Conservation (phyloP, 2,329 filamentous ascomycete genomes). For the Fusarium anthophilum region DNA sequence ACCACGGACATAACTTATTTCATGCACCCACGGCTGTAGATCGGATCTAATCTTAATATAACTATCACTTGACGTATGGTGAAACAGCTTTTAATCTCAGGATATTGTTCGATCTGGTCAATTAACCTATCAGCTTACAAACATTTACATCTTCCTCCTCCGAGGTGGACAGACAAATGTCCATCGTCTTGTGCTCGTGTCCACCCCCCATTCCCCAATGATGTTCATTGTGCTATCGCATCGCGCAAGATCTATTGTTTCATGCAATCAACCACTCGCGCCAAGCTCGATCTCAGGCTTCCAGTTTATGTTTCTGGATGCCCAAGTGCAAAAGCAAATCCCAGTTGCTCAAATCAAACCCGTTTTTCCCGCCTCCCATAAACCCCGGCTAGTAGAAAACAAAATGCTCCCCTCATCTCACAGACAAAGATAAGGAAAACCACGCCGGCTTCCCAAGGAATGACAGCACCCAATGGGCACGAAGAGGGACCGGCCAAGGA, state of each 20-base stretch:
- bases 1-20: not conserved
- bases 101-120: conserved; percentile 22
- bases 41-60: not conserved
- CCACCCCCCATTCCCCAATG: conserved; percentile 6
- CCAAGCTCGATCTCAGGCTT: conserved; percentile 29
- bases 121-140: conserved; percentile 35
- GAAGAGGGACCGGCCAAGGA: conserved; percentile 24
- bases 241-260: conserved; percentile 34
- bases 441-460: conserved; percentile 32
- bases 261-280: conserved; percentile 28
- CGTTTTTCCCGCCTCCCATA: conserved; percentile 37
- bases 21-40: not conserved
- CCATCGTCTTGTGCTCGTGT: conserved; percentile 1
- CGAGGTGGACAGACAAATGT: conserved; percentile 8
- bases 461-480: conserved; percentile 19
- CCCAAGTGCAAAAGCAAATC: conserved; percentile 35
- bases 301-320: conserved; percentile 17
- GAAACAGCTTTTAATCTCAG: not conserved
- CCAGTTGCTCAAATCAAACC: conserved; percentile 42
- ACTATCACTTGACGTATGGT: not conserved
- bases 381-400: conserved; percentile 37
- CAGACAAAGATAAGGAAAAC: conserved; percentile 22
- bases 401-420: conserved; percentile 24
- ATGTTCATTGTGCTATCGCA: conserved; percentile 15
- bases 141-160: conserved; percentile 31